Percentiles rank a stretch among this genome's conserved stretches.
These are phyloP conservation scores for Solanum hybrid DNA, from an alignment of 305 asterid genomes.

Conservation along the genomic window DNA sequence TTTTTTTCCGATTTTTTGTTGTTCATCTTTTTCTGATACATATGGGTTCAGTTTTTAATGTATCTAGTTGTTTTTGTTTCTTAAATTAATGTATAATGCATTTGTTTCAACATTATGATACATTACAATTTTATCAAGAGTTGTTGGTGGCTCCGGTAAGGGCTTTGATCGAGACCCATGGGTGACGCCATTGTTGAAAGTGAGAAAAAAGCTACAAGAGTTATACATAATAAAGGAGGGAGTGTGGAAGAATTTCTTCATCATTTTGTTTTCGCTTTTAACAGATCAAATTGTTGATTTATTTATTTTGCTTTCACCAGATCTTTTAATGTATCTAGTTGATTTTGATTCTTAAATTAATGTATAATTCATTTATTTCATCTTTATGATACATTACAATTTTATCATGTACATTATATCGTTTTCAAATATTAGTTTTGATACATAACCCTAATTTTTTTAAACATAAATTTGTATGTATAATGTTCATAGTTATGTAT, in stretches of 20 bases:
- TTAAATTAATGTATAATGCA: neutral
- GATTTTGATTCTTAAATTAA: no score
- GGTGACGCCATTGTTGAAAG: neutral
- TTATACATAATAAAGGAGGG: neutral
- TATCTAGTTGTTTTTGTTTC: neutral
- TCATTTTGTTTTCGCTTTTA: neutral
- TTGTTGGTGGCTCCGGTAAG: neutral
- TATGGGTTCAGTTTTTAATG: neutral
- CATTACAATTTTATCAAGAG: no score
- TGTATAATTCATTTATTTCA: no score
- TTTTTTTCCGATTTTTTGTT: neutral
- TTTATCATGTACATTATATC: neutral
- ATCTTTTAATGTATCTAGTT: neutral
- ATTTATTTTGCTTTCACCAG: neutral
- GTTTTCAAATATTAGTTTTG: no score
- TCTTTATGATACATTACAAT: neutral
- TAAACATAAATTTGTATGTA: no score
- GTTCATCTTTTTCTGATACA: no score
- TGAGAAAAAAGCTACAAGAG: neutral
- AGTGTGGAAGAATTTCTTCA: neutral
- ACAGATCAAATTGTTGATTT: no score
- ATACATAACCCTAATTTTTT: neutral
- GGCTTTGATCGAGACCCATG: neutral
- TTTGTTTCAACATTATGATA: no score
- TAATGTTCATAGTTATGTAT: no score